Evolutionary conservation across 1,139 yeast species (phyloP).

Genomic region (Hansenula sp.): DNA sequence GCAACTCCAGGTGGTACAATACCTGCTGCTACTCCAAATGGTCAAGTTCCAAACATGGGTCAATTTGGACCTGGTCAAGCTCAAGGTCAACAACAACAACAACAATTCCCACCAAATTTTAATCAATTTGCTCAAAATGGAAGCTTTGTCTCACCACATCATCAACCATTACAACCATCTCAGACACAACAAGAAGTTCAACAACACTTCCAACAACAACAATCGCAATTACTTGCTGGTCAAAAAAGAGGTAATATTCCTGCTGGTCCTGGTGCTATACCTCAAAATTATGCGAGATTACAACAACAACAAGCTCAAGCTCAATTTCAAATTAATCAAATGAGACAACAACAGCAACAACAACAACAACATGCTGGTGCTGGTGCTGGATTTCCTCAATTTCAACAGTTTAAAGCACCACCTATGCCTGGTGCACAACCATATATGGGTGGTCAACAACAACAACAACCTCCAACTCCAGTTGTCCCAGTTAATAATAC

Average conservation of each 20-base stretch:
- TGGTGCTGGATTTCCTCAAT: constrained; percentile 1
- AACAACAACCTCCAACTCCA: constrained; percentile 8
- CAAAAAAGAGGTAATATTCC: constrained; percentile 18
- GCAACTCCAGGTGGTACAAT: no score
- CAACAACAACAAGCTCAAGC: constrained; percentile 51
- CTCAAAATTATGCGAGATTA: constrained; percentile 25
- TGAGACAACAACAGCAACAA: constrained; percentile 36
- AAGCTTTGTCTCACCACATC: constrained; percentile 8
- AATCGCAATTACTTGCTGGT: constrained; percentile 19
- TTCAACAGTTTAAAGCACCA: constrained; percentile 8
- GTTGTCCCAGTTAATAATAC: constrained; percentile 2
- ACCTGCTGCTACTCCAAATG: not conserved
- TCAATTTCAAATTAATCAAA: constrained; percentile 47
- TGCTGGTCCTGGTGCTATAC: constrained; percentile 23
- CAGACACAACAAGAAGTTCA: constrained; percentile 20
- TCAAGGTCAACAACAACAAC: not conserved
- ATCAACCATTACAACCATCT: constrained; percentile 8
- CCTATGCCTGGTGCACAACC: constrained; percentile 4
- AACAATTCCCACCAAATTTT: constrained; percentile 7
- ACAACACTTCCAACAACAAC: constrained; percentile 20
- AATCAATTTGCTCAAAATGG: constrained; percentile 29
- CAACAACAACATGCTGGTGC: no score
- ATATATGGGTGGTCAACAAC: no score
- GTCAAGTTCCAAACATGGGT: no score
- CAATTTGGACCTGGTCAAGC: not conserved